Conservation (phyloP, 176 grass and related monocot species). For the Oryza nivara region DNA sequence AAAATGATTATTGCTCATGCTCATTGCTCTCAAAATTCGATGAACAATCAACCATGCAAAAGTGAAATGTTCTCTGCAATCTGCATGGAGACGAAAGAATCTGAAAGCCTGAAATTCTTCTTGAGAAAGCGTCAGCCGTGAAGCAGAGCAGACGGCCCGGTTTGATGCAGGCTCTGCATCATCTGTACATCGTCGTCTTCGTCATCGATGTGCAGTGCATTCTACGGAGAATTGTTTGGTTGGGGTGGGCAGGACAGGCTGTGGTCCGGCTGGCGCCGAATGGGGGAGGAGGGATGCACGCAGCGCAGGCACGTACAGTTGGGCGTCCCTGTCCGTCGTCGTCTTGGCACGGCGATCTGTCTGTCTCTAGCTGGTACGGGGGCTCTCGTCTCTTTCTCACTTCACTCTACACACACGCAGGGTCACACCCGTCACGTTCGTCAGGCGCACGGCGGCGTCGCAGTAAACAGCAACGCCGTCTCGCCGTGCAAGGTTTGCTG, state of each 20-base stretch:
- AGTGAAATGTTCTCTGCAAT: neutral
- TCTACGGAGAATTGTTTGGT: slow-evolving; percentile 22
- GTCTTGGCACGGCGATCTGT: slow-evolving; percentile 40
- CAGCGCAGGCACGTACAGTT: neutral
- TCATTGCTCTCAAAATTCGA: neutral
- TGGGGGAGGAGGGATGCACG: neutral
- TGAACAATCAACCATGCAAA: neutral
- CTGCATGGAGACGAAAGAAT: neutral
- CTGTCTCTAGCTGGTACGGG: slow-evolving; percentile 20
- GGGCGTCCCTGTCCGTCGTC: slow-evolving; percentile 42
- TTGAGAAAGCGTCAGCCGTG: neutral
- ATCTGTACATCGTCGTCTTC: neutral
- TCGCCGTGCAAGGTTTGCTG: neutral
- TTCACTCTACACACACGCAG: neutral
- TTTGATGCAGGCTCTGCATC: neutral
- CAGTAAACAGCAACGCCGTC: neutral
- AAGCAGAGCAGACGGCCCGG: too few relatives aligned
- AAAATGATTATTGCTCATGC: slow-evolving; percentile 2
- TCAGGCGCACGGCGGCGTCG: neutral
- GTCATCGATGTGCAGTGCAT: neutral
- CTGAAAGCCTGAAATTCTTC: neutral
- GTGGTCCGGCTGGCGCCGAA: slow-evolving; percentile 31
- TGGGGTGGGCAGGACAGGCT: slow-evolving; percentile 19
- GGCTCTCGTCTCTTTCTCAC: neutral
- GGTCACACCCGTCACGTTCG: neutral